Base-by-base conservation (phyloP, 2,329 filamentous ascomycete genomes). In the Didymellaceae sp. region DNA sequence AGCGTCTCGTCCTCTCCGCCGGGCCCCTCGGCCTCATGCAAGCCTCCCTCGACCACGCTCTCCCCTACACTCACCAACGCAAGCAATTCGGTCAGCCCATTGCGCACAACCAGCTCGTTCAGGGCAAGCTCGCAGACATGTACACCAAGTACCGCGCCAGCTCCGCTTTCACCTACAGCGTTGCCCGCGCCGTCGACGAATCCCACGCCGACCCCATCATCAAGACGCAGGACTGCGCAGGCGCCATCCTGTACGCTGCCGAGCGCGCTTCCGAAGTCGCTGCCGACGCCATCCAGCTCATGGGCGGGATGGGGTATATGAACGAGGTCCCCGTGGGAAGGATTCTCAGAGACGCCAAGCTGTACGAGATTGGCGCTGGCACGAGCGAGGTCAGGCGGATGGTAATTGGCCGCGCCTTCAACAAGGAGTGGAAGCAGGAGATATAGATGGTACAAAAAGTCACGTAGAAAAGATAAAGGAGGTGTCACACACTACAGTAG, bases 351-450 rank as follows among this genome's bases (percentile, higher is more conserved):
- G 86, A 88, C 75, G 85, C 86, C 4, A 88, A 88, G 70, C 74
- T 99, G 53, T 99, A 99, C 73, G 94, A 97, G 77, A 97, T 99
- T 70, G 94, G 94, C 1, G 94, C 94, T 5, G 94, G 94, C 5
- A 97, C 94, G 3, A 96, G 91, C 53, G 94, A 99, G 77, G 87
- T 99, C 41, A 82, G 94, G 59, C 82, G 92, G 58, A 95, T 97
- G 85, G 91, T 99, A 4, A 96, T 99, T 68, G 93, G 94, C 21
- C 81, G 92, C 59, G 89, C 86, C 1, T 97, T 96, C 62, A 96
- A 96, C 74, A 92, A 89, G 77, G 87, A 95, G 74, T 96, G 86
- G 43, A 67, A 59, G 45, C 62, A 69, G 43, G 59, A 62, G 20
- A 55, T 65, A 32, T 63, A n/a, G n/a, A n/a, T n/a, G n/a, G n/a